These are phyloP conservation scores for Colletotrichum sp. DNA, from an alignment of 2,329 filamentous ascomycete genomes.

Conservation along the genomic window DNA sequence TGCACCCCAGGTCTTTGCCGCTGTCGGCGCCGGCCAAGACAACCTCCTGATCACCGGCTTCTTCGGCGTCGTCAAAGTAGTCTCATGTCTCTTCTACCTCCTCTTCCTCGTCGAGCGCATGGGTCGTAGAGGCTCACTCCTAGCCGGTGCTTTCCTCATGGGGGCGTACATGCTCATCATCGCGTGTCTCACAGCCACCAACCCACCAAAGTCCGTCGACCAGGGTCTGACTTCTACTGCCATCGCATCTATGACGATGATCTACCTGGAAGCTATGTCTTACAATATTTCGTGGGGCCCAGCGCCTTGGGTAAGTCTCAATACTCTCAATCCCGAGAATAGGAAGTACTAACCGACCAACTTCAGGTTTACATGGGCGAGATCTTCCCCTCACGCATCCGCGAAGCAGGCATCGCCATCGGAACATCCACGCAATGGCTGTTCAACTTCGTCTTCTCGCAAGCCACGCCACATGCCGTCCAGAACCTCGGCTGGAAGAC, in stretches of 20 bases:
- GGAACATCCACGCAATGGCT: constrained; percentile 56
- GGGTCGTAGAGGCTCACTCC: constrained; percentile 52
- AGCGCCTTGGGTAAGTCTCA: constrained; percentile 46
- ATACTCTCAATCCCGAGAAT: not conserved
- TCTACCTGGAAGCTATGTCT: constrained; percentile 54
- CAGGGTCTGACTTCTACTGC: constrained; percentile 39
- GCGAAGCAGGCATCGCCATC: constrained; percentile 54
- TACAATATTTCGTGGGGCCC: constrained; percentile 60
- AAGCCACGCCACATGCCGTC: constrained; percentile 53
- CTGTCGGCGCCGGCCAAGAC: constrained; percentile 49
- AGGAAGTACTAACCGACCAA: not conserved
- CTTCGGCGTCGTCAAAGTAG: constrained; percentile 57
- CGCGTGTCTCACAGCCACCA: constrained; percentile 49
- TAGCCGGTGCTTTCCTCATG: constrained; percentile 54
- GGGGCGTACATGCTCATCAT: constrained; percentile 58
- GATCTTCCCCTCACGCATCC: constrained; percentile 57
- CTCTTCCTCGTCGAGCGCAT: constrained; percentile 53
- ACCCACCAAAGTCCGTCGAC: constrained; percentile 38
- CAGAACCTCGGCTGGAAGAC: constrained; percentile 51
- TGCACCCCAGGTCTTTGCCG: constrained; percentile 55
- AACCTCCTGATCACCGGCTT: constrained; percentile 54
- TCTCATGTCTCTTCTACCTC: constrained; percentile 50
- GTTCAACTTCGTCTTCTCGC: constrained; percentile 55
- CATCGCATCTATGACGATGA: constrained; percentile 54
- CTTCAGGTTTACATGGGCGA: constrained; percentile 48